Conservation (phyloP, 2,329 filamentous ascomycete genomes). For the Penicillium sp. region DNA sequence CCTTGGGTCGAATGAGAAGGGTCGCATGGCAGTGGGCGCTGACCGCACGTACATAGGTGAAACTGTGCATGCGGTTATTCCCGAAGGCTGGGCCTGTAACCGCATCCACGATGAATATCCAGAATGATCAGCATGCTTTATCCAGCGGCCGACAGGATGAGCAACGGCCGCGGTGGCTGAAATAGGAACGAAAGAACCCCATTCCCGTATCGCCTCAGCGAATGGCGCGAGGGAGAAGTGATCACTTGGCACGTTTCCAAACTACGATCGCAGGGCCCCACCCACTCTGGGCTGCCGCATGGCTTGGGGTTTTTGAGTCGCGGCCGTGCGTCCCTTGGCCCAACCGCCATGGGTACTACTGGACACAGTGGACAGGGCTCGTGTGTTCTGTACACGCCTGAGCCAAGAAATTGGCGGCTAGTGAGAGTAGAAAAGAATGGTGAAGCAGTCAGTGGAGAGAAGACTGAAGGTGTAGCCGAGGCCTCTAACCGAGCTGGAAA, state of each 20-base stretch:
- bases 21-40: neutral
- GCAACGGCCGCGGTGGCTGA: neutral
- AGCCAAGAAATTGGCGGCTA: slow-evolving; percentile 4
- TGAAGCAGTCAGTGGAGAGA: neutral
- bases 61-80: slow-evolving; percentile 14
- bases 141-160: neutral
- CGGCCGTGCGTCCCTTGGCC: slow-evolving; percentile 14
- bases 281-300: slow-evolving; percentile 8
- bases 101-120: neutral
- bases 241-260: slow-evolving; percentile 13
- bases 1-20: neutral
- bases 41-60: slow-evolving; percentile 3
- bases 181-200: neutral
- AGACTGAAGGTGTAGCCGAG: slow-evolving; percentile 13
- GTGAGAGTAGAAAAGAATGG: neutral
- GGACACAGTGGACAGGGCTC: neutral
- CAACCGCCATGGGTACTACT: slow-evolving; percentile 1
- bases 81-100: slow-evolving; percentile 5
- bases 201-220: slow-evolving; percentile 3
- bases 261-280: slow-evolving; percentile 5
- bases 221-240: slow-evolving; percentile 9
- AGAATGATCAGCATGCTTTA: neutral
- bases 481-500: slow-evolving; percentile 14
- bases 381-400: slow-evolving; percentile 10
- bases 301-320: slow-evolving; percentile 11